These are phyloP conservation scores for Pseudogymnoascus verrucosus DNA, from an alignment of 2,329 filamentous ascomycete species.

Conservation along the genomic window DNA sequence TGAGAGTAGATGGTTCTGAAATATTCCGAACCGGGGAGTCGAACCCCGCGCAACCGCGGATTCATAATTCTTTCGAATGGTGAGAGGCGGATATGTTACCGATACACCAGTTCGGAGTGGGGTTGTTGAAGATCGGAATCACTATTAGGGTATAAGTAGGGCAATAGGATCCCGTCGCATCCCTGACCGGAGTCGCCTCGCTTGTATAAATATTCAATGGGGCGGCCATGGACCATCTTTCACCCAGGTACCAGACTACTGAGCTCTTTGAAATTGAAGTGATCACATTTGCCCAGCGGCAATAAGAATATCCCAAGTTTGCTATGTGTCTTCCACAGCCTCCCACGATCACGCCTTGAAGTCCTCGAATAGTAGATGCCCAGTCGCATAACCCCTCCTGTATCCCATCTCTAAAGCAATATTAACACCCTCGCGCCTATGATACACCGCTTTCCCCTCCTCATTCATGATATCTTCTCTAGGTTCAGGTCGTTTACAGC, in stretches of 20 bases:
- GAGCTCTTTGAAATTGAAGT: not conserved
- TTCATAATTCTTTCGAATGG: constrained; percentile 2
- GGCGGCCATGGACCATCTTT: not conserved
- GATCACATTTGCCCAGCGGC: not conserved
- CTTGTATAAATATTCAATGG: constrained; percentile 6
- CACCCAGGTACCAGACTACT: not conserved
- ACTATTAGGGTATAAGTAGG: not conserved
- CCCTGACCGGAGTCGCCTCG: not conserved
- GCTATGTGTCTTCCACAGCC: not conserved
- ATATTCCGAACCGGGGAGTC: constrained; percentile 6
- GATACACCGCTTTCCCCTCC: not conserved
- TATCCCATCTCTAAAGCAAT: not conserved
- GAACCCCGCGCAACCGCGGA: constrained; percentile 6
- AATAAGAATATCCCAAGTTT: not conserved
- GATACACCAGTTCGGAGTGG: constrained; percentile 7
- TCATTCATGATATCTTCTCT: constrained; percentile 36
- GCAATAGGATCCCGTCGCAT: not conserved
- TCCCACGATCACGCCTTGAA: not conserved
- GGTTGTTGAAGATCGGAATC: not conserved
- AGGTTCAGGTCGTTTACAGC: constrained; percentile 76
- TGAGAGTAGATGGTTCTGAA: constrained; percentile 5
- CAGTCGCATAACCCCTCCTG: not conserved
- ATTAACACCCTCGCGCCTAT: constrained; percentile 2
- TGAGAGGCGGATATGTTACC: constrained; percentile 7
- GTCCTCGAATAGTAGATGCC: not conserved